Evolutionary conservation across 768 basidiomycete species (phyloP), one percentile per base, ranked within the genome.

Genomic region (Brasilioporus rufonigricans): DNA sequence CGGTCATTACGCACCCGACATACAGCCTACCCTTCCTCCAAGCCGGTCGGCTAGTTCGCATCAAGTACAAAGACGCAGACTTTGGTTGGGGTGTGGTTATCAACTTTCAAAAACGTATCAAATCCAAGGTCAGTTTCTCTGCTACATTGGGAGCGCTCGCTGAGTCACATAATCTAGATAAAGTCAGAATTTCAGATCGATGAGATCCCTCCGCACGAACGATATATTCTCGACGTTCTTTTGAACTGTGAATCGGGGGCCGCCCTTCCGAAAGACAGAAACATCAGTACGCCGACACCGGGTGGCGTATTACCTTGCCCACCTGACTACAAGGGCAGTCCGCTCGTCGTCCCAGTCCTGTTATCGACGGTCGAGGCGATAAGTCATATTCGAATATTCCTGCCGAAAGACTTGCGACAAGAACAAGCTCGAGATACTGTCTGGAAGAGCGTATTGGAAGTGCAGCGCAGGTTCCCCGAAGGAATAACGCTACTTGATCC

Each of bases 51-150:
- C 77, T 98, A n/a, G 90, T 98, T 45, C 90, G 89, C 65, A 81
- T 99, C 62, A 89, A 89, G 66, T 81, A 97, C 68, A 83, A 87
- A 58, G 86, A 89, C 36, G 74, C 86, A 14, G 90, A 99, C 71
- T 98, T 96, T 70, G 96, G 96, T 11, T 98, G 97, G 97, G 96
- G 96, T 36, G 83, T 93, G 40, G 83, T 98, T 48, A 81, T 98
- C 65, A 95, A 93, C 68, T 98, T 86, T 65, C 87, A 91, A 67
- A 97, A 97, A 71, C 84, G 94, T 0, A 61, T 86, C 21, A 83
- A 86, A n/a, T 81, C 89, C 16, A 96, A 93, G 77, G 92, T 86
- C 57, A 23, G 74, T 62, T 27, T 41, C 23, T 41, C 29, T 23
- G 0, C 16, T 45, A 23, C n/a, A 5, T 45, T 10, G 18, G 32